phyloP scores from a whole-genome alignment of 352 stramenopile genomes.

The Nothophytophthora sp. region DNA sequence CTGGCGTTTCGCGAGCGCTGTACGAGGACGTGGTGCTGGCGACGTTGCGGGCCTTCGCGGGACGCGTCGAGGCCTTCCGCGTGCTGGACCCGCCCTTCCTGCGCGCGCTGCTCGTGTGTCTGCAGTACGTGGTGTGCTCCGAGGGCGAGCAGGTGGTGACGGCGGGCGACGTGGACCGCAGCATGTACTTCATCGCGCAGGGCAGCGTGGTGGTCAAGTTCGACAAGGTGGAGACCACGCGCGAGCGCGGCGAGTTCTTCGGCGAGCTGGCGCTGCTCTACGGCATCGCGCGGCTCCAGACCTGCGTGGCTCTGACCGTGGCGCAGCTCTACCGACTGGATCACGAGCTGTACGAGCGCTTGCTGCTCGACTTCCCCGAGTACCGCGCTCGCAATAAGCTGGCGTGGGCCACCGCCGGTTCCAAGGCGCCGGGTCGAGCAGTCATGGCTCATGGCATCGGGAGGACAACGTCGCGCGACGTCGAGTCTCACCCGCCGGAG shows the following conservation, averaged over 20 bases:
- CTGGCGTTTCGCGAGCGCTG: constrained; percentile 42
- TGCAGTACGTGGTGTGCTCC: constrained; percentile 67
- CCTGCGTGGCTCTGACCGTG: constrained; percentile 54
- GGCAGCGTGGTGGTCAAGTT: constrained; percentile 65
- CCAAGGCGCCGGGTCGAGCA: too few relatives aligned
- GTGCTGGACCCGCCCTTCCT: constrained; percentile 61
- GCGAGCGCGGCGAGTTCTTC: constrained; percentile 64
- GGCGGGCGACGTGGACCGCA: constrained; percentile 71
- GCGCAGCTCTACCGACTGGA: constrained; percentile 75
- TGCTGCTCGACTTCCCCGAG: constrained; percentile 69
- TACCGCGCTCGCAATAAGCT: constrained; percentile 56
- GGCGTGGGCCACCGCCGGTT: constrained; percentile 65
- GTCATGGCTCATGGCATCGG: too few relatives aligned
- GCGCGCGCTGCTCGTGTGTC: constrained; percentile 47
- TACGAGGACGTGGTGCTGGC: constrained; percentile 65
- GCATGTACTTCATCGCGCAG: constrained; percentile 78
- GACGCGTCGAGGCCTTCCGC: constrained; percentile 51
- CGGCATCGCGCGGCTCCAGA: constrained; percentile 63
- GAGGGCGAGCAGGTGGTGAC: constrained; percentile 72
- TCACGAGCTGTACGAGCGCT: constrained; percentile 52
- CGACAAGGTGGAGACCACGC: constrained; percentile 40
- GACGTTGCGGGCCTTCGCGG: constrained; percentile 52
- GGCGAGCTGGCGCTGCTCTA: constrained; percentile 60
- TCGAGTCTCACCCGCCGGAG: too few relatives aligned
- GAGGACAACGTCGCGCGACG: too few relatives aligned